Evolutionary conservation across 2,329 filamentous ascomycete genomes (phyloP), one percentile per base, ranked within the genome.

Genomic region (Graphilbum fragrans): DNA sequence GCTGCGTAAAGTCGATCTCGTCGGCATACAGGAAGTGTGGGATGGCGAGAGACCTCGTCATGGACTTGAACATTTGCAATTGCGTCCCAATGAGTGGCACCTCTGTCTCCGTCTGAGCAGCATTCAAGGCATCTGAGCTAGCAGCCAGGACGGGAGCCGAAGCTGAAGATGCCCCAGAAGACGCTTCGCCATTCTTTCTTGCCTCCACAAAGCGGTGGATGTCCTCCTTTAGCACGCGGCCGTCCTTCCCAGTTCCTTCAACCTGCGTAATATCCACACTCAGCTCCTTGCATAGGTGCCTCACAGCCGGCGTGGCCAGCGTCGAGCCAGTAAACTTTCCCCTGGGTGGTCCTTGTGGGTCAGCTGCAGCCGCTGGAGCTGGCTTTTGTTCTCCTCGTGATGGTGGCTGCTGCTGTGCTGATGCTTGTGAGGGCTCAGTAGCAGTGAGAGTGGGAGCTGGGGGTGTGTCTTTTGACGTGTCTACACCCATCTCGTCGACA

Each of bases 11-110:
- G 63, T 93, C 83, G 38, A 94, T 69, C 56, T 90, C 85, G 61
- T 94, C 87, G 32, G 86, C 82, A 64, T 94, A 98, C 46, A 96
- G 76, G 63, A 98, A 95, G 62, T 96, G 92, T 0, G 92, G 92
- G 52, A 95, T 96, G 39, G 64, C 76, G 48, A 98, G 72, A 3
- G 90, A 95, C 44, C 79, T 79, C 14, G 90, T 95, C 92, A 98
- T 98, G 45, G 80, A 74, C 66, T 93, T 95, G 77, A 94, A 96
- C 92, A 98, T 98, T 56, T 86, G 82, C 31, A 75, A 71, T 63
- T 96, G 90, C 14, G 85, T 82, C 31, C 80, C 80, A 12, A 85
- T 85, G 46, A 98, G 67, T 43, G 74, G 66, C 25, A 81, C 69
- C 2, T 69, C 61, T 9, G 78, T 82, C 60, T 96, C 92, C 41